Conservation (phyloP, 177 flowering plant species). For the Vitis hybrid region DNA sequence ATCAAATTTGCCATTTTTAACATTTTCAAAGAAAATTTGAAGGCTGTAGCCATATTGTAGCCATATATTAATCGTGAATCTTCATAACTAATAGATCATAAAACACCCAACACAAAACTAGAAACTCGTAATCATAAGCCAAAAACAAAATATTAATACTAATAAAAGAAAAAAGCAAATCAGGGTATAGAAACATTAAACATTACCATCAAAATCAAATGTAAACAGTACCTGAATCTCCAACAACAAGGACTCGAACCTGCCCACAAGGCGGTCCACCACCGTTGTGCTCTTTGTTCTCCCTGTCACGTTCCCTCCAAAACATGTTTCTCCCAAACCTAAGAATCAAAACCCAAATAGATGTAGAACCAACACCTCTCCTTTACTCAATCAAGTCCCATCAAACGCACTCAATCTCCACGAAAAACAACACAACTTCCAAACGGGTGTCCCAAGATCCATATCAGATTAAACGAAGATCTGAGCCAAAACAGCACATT, state of each 20-base stretch:
- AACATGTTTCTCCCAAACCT: slow-evolving; percentile 45
- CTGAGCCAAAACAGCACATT: slow-evolving; percentile 6
- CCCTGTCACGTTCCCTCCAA: slow-evolving; percentile 82
- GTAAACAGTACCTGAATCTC: slow-evolving; percentile 70
- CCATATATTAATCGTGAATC: no score
- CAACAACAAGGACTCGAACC: slow-evolving; percentile 82
- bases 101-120: no score
- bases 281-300: slow-evolving; percentile 56
- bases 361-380: slow-evolving; percentile 6
- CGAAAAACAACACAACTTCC: slow-evolving; percentile 4
- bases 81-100: no score
- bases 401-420: slow-evolving; percentile 18
- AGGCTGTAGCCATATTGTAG: no score
- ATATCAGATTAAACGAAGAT: slow-evolving; percentile 13
- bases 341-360: background rate
- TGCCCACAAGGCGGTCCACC: slow-evolving; percentile 72
- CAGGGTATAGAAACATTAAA: background rate
- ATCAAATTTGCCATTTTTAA: no score
- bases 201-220: background rate
- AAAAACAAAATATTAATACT: background rate
- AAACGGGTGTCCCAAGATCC: slow-evolving; percentile 8
- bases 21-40: no score
- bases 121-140: no score
- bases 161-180: background rate
- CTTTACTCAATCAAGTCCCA: slow-evolving; percentile 17